Evolutionary conservation across 208 protist genomes (phyloP).

Genomic region (Herpetomonas samuelpessoai): DNA sequence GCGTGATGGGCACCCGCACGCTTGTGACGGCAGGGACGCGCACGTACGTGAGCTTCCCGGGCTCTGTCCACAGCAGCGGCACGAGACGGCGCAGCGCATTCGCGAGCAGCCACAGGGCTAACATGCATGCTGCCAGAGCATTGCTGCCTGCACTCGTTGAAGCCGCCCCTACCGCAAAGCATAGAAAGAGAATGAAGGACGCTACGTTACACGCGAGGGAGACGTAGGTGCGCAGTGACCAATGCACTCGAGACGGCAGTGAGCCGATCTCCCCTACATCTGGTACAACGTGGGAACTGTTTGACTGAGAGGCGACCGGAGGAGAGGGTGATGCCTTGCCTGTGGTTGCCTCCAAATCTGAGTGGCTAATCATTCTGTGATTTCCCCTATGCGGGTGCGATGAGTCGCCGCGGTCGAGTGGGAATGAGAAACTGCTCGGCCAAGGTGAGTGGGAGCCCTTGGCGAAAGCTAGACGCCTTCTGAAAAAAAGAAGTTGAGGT

Average conservation of each 20-base stretch:
- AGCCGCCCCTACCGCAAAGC: slow-evolving; percentile 5
- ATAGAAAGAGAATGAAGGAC: slow-evolving; percentile 8
- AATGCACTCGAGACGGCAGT: not conserved
- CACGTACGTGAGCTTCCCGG: slow-evolving; percentile 22
- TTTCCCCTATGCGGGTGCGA: too few relatives aligned
- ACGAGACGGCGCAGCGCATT: slow-evolving; percentile 12
- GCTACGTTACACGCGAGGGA: not conserved
- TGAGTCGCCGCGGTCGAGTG: too few relatives aligned
- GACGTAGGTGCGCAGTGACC: not conserved
- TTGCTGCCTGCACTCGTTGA: slow-evolving; percentile 8
- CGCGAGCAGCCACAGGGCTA: slow-evolving; percentile 11
- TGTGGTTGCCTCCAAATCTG: too few relatives aligned
- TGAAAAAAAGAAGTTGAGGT: too few relatives aligned
- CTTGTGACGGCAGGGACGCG: slow-evolving; percentile 4
- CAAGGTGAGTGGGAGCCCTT: too few relatives aligned
- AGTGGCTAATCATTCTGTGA: too few relatives aligned
- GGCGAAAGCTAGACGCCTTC: too few relatives aligned
- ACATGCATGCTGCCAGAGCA: not conserved
- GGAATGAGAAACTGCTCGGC: too few relatives aligned
- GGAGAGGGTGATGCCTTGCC: too few relatives aligned
- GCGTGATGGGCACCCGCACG: not conserved
- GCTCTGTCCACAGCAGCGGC: slow-evolving; percentile 22
- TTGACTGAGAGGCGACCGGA: too few relatives aligned
- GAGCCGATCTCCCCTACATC: slow-evolving; percentile 24
- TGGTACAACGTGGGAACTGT: not conserved